Conservation (phyloP, 768 basidiomycete species). For the Podaxis mareebaensis region DNA sequence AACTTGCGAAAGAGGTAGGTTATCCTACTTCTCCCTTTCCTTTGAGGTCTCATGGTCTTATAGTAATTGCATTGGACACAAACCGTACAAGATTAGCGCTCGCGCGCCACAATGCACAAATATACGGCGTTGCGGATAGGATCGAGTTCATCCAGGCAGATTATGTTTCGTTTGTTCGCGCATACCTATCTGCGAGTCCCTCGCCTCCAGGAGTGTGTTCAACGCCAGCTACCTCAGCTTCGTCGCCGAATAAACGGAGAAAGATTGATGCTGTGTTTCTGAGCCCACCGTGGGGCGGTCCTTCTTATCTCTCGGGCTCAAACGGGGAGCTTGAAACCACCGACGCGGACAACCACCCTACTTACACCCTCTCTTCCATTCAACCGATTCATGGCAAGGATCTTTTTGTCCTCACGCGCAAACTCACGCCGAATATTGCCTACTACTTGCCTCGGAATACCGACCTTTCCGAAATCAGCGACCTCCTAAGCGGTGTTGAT, state of each 20-base stretch:
- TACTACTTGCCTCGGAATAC: conserved; percentile 89
- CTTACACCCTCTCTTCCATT: conserved; percentile 72
- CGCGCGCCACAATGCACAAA: conserved; percentile 89
- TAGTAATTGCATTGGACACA: conserved; percentile 93
- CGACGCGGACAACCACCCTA: conserved; percentile 38
- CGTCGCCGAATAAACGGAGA: conserved; percentile 28
- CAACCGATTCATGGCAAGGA: conserved; percentile 81
- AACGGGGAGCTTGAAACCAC: not conserved
- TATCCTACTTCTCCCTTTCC: not conserved
- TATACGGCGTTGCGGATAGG: conserved; percentile 92
- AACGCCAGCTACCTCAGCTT: not conserved
- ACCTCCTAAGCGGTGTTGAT: conserved; percentile 21
- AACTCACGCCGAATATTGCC: conserved; percentile 80
- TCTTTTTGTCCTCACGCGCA: conserved; percentile 72
- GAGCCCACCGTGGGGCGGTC: conserved; percentile 97
- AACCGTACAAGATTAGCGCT: conserved; percentile 84
- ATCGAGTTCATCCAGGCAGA: conserved; percentile 94
- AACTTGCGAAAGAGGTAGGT: conserved; percentile 90
- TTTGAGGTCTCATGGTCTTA: not conserved
- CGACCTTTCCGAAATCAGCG: conserved; percentile 69
- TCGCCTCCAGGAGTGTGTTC: conserved; percentile 15
- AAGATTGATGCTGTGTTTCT: conserved; percentile 89
- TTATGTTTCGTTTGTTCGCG: conserved; percentile 75
- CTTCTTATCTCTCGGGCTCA: conserved; percentile 56
- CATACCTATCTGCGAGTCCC: conserved; percentile 38